A percentile compares a stretch with the other conserved stretches of the same genome.
Conservation (phyloP, 164 flowering plant genomes). For the Stephania yunnanensis region DNA sequence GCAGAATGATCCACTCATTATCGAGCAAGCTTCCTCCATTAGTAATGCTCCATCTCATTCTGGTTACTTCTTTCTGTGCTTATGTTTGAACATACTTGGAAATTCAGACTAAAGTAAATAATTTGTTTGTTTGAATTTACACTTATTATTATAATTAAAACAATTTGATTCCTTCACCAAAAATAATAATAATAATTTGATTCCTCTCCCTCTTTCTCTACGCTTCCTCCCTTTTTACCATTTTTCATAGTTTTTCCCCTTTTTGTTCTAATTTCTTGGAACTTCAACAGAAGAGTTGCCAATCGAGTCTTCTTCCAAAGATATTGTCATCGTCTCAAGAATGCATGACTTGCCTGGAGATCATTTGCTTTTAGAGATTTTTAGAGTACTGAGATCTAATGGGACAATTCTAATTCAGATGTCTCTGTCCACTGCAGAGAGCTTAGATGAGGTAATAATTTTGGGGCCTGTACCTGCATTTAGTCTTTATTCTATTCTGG, state of each 20-base stretch:
- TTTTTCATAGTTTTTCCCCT: no score
- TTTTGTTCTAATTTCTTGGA: background rate
- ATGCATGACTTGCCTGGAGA: constrained; percentile 40
- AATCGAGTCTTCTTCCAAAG: constrained; percentile 52
- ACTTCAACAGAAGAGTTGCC: constrained; percentile 48
- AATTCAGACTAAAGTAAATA: no score
- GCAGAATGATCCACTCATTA: constrained; percentile 41
- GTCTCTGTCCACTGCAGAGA: constrained; percentile 21
- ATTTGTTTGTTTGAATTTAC: no score
- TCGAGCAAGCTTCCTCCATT: constrained; percentile 53
- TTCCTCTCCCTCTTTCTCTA: no score
- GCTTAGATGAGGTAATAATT: constrained; percentile 27
- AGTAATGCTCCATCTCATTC: constrained; percentile 22
- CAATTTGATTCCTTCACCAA: no score
- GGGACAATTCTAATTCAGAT: constrained; percentile 40
- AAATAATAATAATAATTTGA: no score
- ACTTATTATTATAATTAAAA: no score
- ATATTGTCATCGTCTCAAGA: constrained; percentile 33
- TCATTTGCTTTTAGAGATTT: constrained; percentile 42
- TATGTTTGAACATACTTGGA: no score
- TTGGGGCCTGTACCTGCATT: background rate
- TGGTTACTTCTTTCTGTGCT: background rate
- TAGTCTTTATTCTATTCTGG: background rate
- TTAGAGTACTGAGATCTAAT: constrained; percentile 68
- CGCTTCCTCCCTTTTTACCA: no score